Evolutionary conservation across 345 rosid species (phyloP).

Genomic region (Clarkia xantiana): DNA sequence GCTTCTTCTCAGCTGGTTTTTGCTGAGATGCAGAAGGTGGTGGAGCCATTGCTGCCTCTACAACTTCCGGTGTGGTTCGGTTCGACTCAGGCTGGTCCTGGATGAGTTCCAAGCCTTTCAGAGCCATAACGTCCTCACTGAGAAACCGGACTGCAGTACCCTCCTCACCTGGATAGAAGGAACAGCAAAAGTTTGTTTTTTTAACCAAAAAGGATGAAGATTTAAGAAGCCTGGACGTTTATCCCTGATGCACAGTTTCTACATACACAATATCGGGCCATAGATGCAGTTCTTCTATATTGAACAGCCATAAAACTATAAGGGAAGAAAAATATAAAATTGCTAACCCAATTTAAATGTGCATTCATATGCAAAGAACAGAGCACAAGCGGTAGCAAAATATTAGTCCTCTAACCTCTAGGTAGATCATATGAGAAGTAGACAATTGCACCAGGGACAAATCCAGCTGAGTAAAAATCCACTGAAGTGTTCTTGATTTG

Average conservation of each 20-base stretch:
- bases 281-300: too few species aligned
- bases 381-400: neutral
- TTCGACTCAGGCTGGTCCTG: constrained; percentile 27
- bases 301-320: too few species aligned
- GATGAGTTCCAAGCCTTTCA: constrained; percentile 56
- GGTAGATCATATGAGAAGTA: constrained; percentile 59
- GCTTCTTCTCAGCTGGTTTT: constrained; percentile 48
- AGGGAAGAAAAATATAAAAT: neutral
- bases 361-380: neutral
- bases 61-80: constrained; percentile 34
- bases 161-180: constrained; percentile 27
- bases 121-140: constrained; percentile 51
- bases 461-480: constrained; percentile 81
- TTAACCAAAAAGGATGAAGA: neutral
- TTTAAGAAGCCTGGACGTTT: too few species aligned
- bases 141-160: constrained; percentile 41
- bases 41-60: constrained; percentile 13
- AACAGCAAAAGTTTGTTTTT: neutral
- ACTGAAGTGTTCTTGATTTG: constrained; percentile 55
- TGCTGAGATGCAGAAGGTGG: constrained; percentile 28
- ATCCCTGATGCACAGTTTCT: too few species aligned
- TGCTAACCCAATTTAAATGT: neutral
- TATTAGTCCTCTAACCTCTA: constrained; percentile 39
- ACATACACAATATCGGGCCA: too few species aligned
- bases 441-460: constrained; percentile 87